Percentiles rank a stretch among this genome's conserved stretches.
phyloP scores from a whole-genome alignment of 176 grass and related monocot genomes.

The Aegilops sharonensis region DNA sequence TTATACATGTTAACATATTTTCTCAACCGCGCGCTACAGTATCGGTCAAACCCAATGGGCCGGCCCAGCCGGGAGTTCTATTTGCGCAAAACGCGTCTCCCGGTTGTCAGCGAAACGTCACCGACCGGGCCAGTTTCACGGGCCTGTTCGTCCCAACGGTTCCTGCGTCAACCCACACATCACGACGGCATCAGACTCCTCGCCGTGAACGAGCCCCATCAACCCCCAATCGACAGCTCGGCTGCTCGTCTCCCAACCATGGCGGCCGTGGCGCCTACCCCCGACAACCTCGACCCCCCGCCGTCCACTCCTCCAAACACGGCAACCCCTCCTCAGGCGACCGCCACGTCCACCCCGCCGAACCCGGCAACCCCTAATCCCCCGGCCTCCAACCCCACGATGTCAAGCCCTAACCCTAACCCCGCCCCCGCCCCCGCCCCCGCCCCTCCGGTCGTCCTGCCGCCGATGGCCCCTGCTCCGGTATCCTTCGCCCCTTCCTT shows the following conservation, averaged over 20 bases:
- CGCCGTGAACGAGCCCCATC: background rate
- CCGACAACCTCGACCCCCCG: conserved; percentile 42
- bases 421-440: background rate
- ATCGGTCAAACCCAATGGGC: too few species aligned
- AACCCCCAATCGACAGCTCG: background rate
- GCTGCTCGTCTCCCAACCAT: conserved; percentile 26
- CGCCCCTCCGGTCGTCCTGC: conserved; percentile 14
- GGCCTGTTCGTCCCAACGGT: background rate
- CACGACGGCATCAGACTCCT: background rate
- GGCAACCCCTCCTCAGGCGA: background rate
- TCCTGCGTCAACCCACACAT: background rate
- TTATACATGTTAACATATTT: too few species aligned
- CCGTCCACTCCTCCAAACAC: conserved; percentile 25
- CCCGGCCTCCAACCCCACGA: background rate
- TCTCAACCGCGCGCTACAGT: too few species aligned
- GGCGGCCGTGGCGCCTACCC: conserved; percentile 51
- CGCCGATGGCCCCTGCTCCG: conserved; percentile 26
- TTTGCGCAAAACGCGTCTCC: too few species aligned
- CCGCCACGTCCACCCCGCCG: conserved; percentile 25
- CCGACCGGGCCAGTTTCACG: background rate
- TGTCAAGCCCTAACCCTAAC: conserved; percentile 47
- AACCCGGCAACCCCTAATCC: conserved; percentile 15
- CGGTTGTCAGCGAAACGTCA: too few species aligned
- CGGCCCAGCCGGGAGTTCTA: too few species aligned
- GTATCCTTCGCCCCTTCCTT: conserved; percentile 38